phyloP scores from a whole-genome alignment of 495 filamentous ascomycete species.

The Lepidopterella palustris region DNA sequence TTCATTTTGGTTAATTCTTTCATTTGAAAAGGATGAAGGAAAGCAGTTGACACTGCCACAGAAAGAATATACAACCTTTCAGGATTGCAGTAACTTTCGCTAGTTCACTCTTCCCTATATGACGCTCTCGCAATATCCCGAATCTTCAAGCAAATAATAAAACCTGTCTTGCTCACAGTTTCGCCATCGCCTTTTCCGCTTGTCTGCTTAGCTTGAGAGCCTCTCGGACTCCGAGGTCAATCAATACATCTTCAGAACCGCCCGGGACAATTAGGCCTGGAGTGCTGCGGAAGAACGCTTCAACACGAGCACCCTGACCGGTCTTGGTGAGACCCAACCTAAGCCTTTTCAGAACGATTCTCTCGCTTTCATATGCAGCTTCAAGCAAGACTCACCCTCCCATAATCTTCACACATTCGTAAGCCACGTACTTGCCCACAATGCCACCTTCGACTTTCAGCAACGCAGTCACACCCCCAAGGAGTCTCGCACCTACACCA shows the following conservation, averaged over 20 bases:
- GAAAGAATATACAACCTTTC: too few species aligned
- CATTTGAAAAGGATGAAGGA: too few species aligned
- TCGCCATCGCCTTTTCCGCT: conserved; percentile 20
- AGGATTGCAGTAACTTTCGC: too few species aligned
- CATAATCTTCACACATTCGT: conserved; percentile 28
- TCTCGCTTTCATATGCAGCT: background rate
- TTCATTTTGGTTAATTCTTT: too few species aligned
- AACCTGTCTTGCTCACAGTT: conserved; percentile 8
- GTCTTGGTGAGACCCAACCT: conserved; percentile 17
- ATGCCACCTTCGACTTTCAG: conserved; percentile 21
- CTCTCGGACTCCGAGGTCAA: conserved; percentile 25
- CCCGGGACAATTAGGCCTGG: conserved; percentile 19
- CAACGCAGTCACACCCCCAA: conserved; percentile 20
- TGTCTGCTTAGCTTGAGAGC: conserved; percentile 16
- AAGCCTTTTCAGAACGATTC: background rate
- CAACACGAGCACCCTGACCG: conserved; percentile 18
- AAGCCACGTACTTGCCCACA: conserved; percentile 22
- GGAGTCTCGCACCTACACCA: conserved; percentile 2
- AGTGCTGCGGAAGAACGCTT: conserved; percentile 17
- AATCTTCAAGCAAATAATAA: too few species aligned
- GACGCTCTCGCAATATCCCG: too few species aligned
- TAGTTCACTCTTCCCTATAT: too few species aligned
- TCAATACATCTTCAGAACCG: conserved; percentile 21
- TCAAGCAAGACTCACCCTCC: conserved; percentile 14
- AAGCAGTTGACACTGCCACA: too few species aligned